Conservation (phyloP, 805 yeast species). For the Hanseniaspora jakobsenii region DNA sequence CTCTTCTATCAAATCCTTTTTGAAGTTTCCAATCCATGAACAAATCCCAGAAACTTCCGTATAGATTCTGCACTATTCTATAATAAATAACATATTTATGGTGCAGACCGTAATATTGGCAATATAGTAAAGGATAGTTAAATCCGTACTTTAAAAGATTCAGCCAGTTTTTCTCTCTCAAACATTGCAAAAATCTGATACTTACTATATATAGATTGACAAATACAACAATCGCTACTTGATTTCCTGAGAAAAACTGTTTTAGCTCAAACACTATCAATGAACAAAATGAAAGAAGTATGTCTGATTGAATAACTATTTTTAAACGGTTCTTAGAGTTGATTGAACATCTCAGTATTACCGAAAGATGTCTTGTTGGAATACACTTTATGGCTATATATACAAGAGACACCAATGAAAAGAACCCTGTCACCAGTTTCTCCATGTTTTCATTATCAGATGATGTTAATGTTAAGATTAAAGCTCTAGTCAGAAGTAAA, state of each 20-base stretch:
- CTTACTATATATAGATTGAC: constrained; percentile 46
- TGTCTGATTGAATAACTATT: constrained; percentile 14
- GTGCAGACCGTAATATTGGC: constrained; percentile 18
- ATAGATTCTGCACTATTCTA: constrained; percentile 55
- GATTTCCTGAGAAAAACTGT: constrained; percentile 1
- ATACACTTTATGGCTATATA: constrained; percentile 1
- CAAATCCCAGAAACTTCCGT: constrained; percentile 82
- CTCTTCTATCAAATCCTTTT: constrained; percentile 28
- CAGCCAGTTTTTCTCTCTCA: constrained; percentile 51
- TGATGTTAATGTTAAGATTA: constrained; percentile 5
- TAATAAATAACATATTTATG: constrained; percentile 27
- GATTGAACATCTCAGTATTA: constrained; percentile 7
- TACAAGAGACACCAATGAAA: neutral
- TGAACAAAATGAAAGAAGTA: constrained; percentile 1
- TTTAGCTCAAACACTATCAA: constrained; percentile 6
- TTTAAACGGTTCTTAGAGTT: constrained; percentile 8
- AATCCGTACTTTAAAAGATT: constrained; percentile 69
- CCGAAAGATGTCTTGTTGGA: neutral
- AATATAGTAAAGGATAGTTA: constrained; percentile 42
- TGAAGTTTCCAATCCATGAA: constrained; percentile 77
- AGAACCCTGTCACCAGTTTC: neutral
- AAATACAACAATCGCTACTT: constrained; percentile 21
- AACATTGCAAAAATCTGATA: constrained; percentile 75
- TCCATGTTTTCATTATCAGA: neutral
- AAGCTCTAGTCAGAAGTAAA: constrained; percentile 8